Percentiles rank a stretch among this genome's conserved stretches.
These are phyloP conservation scores for Aspergillus biplanus DNA, from an alignment of 495 filamentous ascomycete genomes.

Conservation along the genomic window DNA sequence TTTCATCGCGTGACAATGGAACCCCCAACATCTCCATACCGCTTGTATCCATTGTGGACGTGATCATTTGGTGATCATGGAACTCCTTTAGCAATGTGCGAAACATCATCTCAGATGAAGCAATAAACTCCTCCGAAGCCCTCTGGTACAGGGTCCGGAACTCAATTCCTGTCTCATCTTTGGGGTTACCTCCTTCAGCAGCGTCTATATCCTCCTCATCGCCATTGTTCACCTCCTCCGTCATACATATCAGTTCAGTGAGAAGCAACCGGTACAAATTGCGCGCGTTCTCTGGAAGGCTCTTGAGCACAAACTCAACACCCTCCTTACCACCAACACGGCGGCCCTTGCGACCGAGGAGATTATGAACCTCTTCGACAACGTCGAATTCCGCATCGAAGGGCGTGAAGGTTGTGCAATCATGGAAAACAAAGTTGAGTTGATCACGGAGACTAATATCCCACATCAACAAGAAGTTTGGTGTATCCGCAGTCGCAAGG, in stretches of 20 bases:
- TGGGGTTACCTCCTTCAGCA: constrained; percentile 25
- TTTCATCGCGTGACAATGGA: constrained; percentile 84
- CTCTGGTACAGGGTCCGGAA: constrained; percentile 92
- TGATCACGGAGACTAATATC: constrained; percentile 76
- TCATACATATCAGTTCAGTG: constrained; percentile 76
- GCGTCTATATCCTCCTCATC: constrained; percentile 53
- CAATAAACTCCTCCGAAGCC: constrained; percentile 94
- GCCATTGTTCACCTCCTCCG: constrained; percentile 52
- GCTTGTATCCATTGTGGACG: constrained; percentile 78
- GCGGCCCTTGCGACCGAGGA: constrained; percentile 82
- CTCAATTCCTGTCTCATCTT: constrained; percentile 68
- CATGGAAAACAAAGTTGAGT: constrained; percentile 88
- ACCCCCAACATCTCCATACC: constrained; percentile 85
- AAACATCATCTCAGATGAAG: constrained; percentile 94
- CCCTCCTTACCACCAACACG: constrained; percentile 88
- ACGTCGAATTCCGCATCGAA: constrained; percentile 74
- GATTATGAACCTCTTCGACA: constrained; percentile 82
- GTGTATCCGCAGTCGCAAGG: constrained; percentile 81
- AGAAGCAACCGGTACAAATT: constrained; percentile 83
- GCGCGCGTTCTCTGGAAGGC: constrained; percentile 88
- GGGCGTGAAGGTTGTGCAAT: constrained; percentile 85
- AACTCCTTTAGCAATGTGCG: constrained; percentile 94
- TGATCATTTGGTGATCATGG: constrained; percentile 96
- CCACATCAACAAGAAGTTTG: constrained; percentile 87
- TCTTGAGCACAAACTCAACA: constrained; percentile 86